Percentiles rank a stretch among this genome's conserved stretches.
phyloP scores from a whole-genome alignment of 768 basidiomycete species.

The Tylopilus felleus region DNA sequence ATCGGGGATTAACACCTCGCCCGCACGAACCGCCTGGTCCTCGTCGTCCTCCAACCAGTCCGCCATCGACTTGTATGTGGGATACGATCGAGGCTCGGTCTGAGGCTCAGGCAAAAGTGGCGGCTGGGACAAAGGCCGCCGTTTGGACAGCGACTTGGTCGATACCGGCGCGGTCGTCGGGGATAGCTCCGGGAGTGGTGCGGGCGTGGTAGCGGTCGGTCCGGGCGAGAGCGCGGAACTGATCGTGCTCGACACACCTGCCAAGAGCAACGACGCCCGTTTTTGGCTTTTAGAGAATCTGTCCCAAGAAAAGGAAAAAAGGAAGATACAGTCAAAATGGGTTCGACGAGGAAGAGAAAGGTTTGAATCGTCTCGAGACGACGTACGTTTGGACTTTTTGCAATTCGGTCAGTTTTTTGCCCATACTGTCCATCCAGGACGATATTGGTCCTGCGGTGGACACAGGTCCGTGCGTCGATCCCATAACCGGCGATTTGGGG shows the following conservation, averaged over 20 bases:
- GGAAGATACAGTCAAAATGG: neutral
- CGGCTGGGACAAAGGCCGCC: conserved; percentile 6
- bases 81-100: neutral
- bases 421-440: conserved; percentile 56
- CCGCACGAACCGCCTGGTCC: conserved; percentile 23
- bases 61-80: conserved; percentile 11
- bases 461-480: conserved; percentile 16
- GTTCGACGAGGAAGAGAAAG: neutral
- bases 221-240: conserved; percentile 45
- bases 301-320: neutral
- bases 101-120: neutral
- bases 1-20: conserved; percentile 28
- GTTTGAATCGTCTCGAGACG: neutral
- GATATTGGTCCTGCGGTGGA: conserved; percentile 30
- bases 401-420: conserved; percentile 59
- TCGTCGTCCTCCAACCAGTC: conserved; percentile 42
- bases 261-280: conserved; percentile 61
- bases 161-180: neutral
- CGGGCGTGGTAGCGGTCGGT: conserved; percentile 31
- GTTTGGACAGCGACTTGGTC: neutral
- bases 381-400: conserved; percentile 55
- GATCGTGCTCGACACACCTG: conserved; percentile 60
- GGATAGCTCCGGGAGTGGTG: conserved; percentile 3
- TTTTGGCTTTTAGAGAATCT: conserved; percentile 70
- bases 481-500: neutral